These are phyloP conservation scores for Blastomyces silverae DNA, from an alignment of 2,329 filamentous ascomycete genomes.

Conservation along the genomic window DNA sequence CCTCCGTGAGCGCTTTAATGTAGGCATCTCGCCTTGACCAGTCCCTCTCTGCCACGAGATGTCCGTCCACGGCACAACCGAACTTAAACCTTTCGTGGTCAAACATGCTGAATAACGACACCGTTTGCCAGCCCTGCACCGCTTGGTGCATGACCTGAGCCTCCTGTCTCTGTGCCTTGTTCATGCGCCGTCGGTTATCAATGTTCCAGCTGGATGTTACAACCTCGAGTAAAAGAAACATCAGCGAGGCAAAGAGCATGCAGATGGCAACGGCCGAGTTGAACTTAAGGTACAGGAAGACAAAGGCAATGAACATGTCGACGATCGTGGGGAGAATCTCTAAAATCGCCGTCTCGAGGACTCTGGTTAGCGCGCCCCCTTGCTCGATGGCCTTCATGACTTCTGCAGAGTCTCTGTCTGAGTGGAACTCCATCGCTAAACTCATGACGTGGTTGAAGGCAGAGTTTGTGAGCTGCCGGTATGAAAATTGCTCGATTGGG, in stretches of 20 bases:
- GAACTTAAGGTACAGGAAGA: background rate
- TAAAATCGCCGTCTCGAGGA: background rate
- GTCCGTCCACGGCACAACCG: background rate
- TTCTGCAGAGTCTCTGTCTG: background rate
- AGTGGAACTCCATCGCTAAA: constrained; percentile 1
- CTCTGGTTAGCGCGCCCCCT: background rate
- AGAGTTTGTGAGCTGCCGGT: background rate
- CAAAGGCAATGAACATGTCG: constrained; percentile 3
- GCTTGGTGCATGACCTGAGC: constrained; percentile 1
- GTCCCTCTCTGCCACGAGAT: background rate
- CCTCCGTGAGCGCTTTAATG: background rate
- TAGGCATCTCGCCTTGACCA: background rate
- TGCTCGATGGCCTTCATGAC: constrained; percentile 5
- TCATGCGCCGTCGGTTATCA: constrained; percentile 4
- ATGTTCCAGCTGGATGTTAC: constrained; percentile 1
- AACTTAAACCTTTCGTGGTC: background rate
- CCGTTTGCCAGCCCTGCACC: constrained; percentile 2
- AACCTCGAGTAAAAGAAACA: background rate
- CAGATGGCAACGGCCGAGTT: background rate
- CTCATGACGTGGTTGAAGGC: constrained; percentile 3
- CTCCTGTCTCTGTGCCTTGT: background rate
- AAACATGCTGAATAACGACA: constrained; percentile 1
- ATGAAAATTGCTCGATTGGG: constrained; percentile 1
- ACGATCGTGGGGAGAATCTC: background rate
- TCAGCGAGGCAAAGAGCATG: constrained; percentile 3